Evolutionary conservation across 2,329 filamentous ascomycete genomes (phyloP).

Genomic region (Penicillium sp.): DNA sequence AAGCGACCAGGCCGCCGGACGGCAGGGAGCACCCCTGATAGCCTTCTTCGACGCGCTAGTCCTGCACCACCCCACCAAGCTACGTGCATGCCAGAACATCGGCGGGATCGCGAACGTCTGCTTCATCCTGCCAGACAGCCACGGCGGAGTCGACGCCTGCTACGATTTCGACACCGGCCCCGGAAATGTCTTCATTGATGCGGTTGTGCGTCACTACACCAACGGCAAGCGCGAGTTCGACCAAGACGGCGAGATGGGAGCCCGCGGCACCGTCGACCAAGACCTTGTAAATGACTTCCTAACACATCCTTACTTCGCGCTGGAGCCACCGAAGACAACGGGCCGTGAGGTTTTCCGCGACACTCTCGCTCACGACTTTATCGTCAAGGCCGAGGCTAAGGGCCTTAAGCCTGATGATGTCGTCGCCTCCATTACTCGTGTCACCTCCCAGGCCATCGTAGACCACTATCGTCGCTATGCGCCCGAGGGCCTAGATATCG

Average conservation of each 20-base stretch:
- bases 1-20: constrained; percentile 56
- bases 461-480: constrained; percentile 43
- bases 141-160: constrained; percentile 34
- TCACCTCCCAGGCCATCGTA: constrained; percentile 60
- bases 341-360: constrained; percentile 61
- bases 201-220: constrained; percentile 56
- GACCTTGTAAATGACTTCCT: constrained; percentile 55
- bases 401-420: constrained; percentile 53
- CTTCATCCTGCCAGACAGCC: constrained; percentile 35
- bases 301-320: constrained; percentile 51
- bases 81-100: constrained; percentile 62
- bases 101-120: constrained; percentile 62
- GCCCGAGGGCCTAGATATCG: constrained; percentile 47
- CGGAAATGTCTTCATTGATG: constrained; percentile 58
- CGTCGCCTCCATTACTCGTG: constrained; percentile 59
- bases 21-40: constrained; percentile 57
- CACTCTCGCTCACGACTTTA: constrained; percentile 54
- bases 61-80: constrained; percentile 56
- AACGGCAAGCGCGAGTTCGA: constrained; percentile 53
- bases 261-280: constrained; percentile 51
- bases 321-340: constrained; percentile 57
- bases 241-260: constrained; percentile 53
- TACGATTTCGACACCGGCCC: constrained; percentile 59
- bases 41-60: constrained; percentile 59
- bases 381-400: constrained; percentile 47